These are phyloP conservation scores for Mortierella sp. DNA, from an alignment of 371 early-diverging fungal genomes.

Conservation along the genomic window DNA sequence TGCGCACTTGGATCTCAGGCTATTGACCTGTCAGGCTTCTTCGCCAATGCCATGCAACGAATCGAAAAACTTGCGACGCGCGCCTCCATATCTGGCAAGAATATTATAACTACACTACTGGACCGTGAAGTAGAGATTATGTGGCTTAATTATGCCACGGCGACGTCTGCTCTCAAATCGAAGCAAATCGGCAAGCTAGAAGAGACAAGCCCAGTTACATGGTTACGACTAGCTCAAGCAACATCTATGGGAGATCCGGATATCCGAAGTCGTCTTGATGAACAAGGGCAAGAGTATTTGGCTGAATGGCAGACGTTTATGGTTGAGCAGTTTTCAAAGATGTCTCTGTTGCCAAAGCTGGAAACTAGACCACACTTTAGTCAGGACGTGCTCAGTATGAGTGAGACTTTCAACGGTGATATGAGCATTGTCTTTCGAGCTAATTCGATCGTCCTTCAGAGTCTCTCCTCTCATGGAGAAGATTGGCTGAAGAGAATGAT, in stretches of 20 bases:
- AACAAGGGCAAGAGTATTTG: constrained; percentile 1
- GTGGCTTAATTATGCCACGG: constrained; percentile 39
- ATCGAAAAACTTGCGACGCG: constrained; percentile 5
- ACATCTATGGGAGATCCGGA: neutral
- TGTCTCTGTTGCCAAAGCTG: constrained; percentile 39
- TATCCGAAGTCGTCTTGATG: constrained; percentile 1
- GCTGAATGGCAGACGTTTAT: constrained; percentile 33
- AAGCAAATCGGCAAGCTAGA: constrained; percentile 5
- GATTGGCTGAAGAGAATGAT: constrained; percentile 17
- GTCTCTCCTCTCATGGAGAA: constrained; percentile 24
- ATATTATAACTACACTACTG: constrained; percentile 3
- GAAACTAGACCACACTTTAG: constrained; percentile 32
- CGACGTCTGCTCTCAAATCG: constrained; percentile 15
- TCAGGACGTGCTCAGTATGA: constrained; percentile 17
- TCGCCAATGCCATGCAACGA: neutral
- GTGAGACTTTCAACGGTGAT: constrained; percentile 30
- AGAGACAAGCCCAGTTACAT: constrained; percentile 15
- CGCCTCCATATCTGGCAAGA: constrained; percentile 2
- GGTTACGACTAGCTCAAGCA: constrained; percentile 32
- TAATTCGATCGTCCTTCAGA: constrained; percentile 23
- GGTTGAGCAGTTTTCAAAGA: constrained; percentile 18
- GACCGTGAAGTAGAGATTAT: constrained; percentile 21
- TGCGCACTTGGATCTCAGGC: constrained; percentile 25
- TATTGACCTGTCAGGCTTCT: neutral
- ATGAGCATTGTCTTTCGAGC: constrained; percentile 36